Percentiles rank a stretch among this genome's conserved stretches.
Evolutionary conservation across 2,329 filamentous ascomycete species (phyloP).

Genomic region (Xylariaceae sp.): DNA sequence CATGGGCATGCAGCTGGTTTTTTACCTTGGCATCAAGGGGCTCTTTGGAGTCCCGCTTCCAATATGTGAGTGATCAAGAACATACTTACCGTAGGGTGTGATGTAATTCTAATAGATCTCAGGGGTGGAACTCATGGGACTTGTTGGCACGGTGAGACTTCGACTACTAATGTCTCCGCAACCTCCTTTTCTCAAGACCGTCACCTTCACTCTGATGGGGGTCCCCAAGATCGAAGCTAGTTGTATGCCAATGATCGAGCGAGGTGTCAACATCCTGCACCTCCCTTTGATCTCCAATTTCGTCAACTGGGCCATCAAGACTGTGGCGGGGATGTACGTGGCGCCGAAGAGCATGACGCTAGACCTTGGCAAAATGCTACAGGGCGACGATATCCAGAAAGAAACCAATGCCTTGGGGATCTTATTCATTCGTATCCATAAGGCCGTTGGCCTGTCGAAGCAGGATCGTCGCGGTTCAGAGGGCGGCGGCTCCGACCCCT

Average conservation of each 20-base stretch:
- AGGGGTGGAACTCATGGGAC: slow-evolving; percentile 76
- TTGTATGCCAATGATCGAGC: slow-evolving; percentile 88
- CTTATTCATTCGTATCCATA: slow-evolving; percentile 89
- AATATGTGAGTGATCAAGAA: slow-evolving; percentile 49
- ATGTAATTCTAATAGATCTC: slow-evolving; percentile 4
- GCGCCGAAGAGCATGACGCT: slow-evolving; percentile 92
- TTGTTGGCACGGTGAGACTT: slow-evolving; percentile 83
- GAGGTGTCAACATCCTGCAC: slow-evolving; percentile 85
- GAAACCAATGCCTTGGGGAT: slow-evolving; percentile 80
- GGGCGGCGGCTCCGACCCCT: slow-evolving; percentile 87
- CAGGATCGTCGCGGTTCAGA: slow-evolving; percentile 78
- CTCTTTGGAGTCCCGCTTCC: slow-evolving; percentile 84
- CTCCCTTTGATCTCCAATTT: slow-evolving; percentile 92
- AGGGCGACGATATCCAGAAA: slow-evolving; percentile 88
- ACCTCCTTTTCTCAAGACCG: slow-evolving; percentile 83
- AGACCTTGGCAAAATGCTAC: slow-evolving; percentile 83
- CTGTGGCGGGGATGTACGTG: slow-evolving; percentile 84
- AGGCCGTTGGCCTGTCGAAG: slow-evolving; percentile 81
- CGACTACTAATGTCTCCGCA: slow-evolving; percentile 82
- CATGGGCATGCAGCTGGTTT: slow-evolving; percentile 95
- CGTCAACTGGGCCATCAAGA: slow-evolving; percentile 88
- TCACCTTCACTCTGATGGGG: slow-evolving; percentile 93
- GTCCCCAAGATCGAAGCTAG: slow-evolving; percentile 83
- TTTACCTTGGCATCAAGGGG: slow-evolving; percentile 86
- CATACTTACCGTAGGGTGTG: not conserved